phyloP scores from a whole-genome alignment of 1,284 basidiomycete species.

The Ustilago cynodontis region DNA sequence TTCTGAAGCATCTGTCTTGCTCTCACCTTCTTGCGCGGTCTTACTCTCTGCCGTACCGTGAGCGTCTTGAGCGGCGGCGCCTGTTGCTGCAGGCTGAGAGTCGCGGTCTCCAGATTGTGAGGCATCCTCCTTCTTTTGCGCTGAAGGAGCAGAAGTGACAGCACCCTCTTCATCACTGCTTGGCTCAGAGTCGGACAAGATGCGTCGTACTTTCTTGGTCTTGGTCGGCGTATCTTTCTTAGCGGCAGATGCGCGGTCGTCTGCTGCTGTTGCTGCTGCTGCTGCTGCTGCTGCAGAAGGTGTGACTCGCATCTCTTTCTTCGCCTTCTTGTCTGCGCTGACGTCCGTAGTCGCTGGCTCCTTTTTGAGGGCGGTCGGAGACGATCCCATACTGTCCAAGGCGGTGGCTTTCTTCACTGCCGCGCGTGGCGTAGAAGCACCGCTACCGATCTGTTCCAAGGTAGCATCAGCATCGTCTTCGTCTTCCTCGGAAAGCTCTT shows the following conservation, averaged over 20 bases:
- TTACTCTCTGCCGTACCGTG: neutral
- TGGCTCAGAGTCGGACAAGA: slow-evolving; percentile 37
- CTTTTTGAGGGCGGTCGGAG: neutral
- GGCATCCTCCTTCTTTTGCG: slow-evolving; percentile 9
- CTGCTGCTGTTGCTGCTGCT: neutral
- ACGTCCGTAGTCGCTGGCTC: neutral
- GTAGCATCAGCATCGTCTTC: slow-evolving; percentile 20
- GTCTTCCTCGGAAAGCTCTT: slow-evolving; percentile 14
- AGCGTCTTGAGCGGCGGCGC: neutral
- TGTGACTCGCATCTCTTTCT: slow-evolving; percentile 26
- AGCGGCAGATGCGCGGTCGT: slow-evolving; percentile 17
- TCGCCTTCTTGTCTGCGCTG: slow-evolving; percentile 8
- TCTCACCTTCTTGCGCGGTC: neutral
- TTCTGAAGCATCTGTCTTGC: neutral
- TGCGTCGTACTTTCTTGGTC: slow-evolving; percentile 41
- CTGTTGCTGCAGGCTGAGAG: too few relatives aligned
- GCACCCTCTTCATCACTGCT: slow-evolving; percentile 29
- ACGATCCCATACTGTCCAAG: neutral
- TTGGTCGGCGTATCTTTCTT: slow-evolving; percentile 33
- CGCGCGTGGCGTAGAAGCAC: slow-evolving; percentile 27
- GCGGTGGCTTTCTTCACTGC: neutral
- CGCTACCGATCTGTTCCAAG: slow-evolving; percentile 16
- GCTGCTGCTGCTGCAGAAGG: neutral
- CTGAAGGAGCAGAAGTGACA: neutral
- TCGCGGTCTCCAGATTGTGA: neutral